phyloP scores from a whole-genome alignment of 2,329 filamentous ascomycete genomes.

The Ascochyta pisi region DNA sequence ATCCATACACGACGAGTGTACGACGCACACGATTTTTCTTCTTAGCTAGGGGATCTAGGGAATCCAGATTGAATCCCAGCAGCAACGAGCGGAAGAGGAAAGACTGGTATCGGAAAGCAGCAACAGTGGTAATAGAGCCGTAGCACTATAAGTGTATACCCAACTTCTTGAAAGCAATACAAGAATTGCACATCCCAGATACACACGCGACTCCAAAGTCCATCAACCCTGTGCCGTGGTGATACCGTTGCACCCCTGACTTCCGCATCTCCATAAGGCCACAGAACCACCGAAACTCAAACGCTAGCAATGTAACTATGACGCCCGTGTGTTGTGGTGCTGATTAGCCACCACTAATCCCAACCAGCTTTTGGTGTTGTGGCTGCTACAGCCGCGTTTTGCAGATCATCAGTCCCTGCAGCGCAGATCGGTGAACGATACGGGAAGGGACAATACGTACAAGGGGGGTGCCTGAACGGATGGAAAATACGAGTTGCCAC shows the following conservation, averaged over 20 bases:
- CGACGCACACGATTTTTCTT: conserved; percentile 35
- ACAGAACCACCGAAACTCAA: not conserved
- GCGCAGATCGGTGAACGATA: conserved; percentile 2
- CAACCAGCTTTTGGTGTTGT: conserved; percentile 2
- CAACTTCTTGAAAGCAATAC: not conserved
- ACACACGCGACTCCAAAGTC: not conserved
- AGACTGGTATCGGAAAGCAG: not conserved
- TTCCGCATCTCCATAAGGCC: too few species aligned
- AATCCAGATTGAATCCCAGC: not conserved
- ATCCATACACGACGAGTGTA: conserved; percentile 33
- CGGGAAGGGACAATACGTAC: not conserved
- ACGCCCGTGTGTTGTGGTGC: not conserved
- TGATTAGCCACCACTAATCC: not conserved
- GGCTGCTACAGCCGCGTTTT: not conserved
- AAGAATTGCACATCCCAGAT: not conserved
- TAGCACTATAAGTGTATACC: not conserved
- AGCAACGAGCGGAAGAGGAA: not conserved
- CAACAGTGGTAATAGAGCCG: not conserved
- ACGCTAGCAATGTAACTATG: conserved; percentile 7
- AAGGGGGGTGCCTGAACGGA: too few species aligned
- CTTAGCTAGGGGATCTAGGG: conserved; percentile 2
- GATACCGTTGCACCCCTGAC: not conserved
- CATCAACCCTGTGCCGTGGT: not conserved
- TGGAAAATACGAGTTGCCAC: too few species aligned
- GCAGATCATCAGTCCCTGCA: conserved; percentile 18